Conservation (phyloP, 352 stramenopile species). For the Pythium oligandrum region DNA sequence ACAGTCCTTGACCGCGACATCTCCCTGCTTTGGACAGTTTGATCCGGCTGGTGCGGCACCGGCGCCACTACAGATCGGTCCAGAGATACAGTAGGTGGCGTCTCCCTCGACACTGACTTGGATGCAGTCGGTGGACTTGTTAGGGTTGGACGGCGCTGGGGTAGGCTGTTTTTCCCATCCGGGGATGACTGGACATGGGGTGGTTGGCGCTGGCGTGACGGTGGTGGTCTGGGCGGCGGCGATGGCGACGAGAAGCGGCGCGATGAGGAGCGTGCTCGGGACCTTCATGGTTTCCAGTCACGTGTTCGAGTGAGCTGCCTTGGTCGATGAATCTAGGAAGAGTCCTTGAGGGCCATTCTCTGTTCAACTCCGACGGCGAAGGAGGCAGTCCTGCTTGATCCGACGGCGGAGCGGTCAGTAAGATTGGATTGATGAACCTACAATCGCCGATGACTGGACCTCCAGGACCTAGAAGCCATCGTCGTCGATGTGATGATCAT, state of each 20-base stretch:
- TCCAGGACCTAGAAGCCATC: too few species aligned
- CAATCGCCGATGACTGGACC: too few species aligned
- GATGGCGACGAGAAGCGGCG: slow-evolving; percentile 3
- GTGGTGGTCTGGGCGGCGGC: neutral
- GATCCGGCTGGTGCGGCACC: slow-evolving; percentile 31
- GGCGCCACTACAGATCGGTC: slow-evolving; percentile 53
- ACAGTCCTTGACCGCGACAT: slow-evolving; percentile 52
- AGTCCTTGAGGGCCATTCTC: too few species aligned
- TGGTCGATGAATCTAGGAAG: too few species aligned
- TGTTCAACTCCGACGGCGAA: too few species aligned
- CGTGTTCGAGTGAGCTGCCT: neutral
- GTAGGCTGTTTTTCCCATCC: slow-evolving; percentile 6
- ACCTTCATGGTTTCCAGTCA: slow-evolving; percentile 6
- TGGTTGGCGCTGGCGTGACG: slow-evolving; percentile 1
- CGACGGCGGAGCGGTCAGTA: too few species aligned
- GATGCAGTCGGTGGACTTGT: slow-evolving; percentile 29
- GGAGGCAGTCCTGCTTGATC: too few species aligned
- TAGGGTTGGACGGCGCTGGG: neutral
- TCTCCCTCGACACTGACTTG: slow-evolving; percentile 64
- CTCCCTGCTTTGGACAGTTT: slow-evolving; percentile 53
- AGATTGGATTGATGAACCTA: too few species aligned
- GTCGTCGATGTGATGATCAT: too few species aligned
- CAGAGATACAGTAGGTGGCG: slow-evolving; percentile 68
- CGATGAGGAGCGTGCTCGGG: slow-evolving; percentile 1
- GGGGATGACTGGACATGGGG: slow-evolving; percentile 5